Base-by-base conservation (phyloP, 2,329 filamentous ascomycete species). In the Westerdykella ornata region DNA sequence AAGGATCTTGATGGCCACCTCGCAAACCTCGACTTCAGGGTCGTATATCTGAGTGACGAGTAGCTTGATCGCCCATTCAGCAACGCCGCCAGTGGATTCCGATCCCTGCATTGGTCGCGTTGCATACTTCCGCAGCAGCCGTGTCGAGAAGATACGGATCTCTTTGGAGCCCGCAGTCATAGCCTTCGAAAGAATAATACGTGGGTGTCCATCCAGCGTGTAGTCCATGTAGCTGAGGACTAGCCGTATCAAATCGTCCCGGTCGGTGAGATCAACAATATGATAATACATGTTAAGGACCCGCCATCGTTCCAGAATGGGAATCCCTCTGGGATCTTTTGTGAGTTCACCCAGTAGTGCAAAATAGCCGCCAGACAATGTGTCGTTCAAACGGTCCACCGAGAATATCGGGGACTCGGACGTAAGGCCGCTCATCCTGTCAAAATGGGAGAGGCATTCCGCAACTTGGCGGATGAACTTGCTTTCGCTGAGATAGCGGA, bases 251-350 rank as follows among this genome's bases (percentile, higher is more conserved):
- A 98, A 73, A 62, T 98, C 92, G 35, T 90, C 88, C 2, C 92
- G 84, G 64, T 92, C 85, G 54, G 85, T 88, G 34, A 95, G 74
- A 59, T 97, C 90, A 43, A 96, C 78, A 46, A 98, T 95, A 66
- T 97, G 92, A 62, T 98, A 98, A 75, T 97, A 94, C 88, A 98
- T 98, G 66, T 97, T 97, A 69, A 96, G 89, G 76, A 98, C 94
- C 54, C 88, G 87, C 90, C 92, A 97, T 54, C 88, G 76, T 63
- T 97, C 90, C 59, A 98, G 78, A 69, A 98, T 90, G 46, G 84
- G 81, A 17, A 97, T 74, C 0, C 92, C 92, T 53, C 84, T 86
- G 0, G 77, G 71, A 56, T 95, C 88, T 39, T 83, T 83, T 54
- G 85, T 97, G 43, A 98, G 69, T 9, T 87, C 82, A 6, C 92